Conservation (phyloP, 2,329 filamentous ascomycete species). For the Fusarium sp. region DNA sequence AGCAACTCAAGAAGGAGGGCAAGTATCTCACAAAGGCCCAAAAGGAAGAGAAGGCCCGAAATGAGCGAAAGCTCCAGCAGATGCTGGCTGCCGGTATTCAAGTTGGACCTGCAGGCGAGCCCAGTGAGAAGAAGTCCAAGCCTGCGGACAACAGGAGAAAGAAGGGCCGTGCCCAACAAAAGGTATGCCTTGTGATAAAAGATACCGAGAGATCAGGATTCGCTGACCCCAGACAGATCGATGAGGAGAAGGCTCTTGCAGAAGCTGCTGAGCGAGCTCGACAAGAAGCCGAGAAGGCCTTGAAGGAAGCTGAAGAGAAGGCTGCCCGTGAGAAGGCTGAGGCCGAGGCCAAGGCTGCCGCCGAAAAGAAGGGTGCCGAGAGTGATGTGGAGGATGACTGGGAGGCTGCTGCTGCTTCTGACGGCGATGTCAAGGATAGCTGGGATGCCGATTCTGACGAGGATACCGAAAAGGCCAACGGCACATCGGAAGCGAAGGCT, state of each 20-base stretch:
- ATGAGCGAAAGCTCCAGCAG: conserved; percentile 83
- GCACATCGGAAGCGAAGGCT: conserved; percentile 53
- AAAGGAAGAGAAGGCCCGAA: conserved; percentile 80
- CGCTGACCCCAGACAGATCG: conserved; percentile 56
- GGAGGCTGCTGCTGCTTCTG: conserved; percentile 83
- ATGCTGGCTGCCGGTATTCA: conserved; percentile 83
- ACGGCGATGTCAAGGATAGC: conserved; percentile 87
- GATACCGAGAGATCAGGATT: background rate
- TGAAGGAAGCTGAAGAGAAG: conserved; percentile 69
- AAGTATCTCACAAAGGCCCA: conserved; percentile 89
- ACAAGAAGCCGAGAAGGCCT: conserved; percentile 72
- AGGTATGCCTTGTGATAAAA: conserved; percentile 51
- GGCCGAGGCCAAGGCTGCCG: conserved; percentile 63
- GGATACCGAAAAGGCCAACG: conserved; percentile 64
- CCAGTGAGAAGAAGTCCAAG: conserved; percentile 78
- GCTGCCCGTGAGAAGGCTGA: conserved; percentile 66
- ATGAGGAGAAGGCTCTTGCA: conserved; percentile 80
- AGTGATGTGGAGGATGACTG: conserved; percentile 83
- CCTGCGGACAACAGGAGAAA: conserved; percentile 83
- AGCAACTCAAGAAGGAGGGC: conserved; percentile 87
- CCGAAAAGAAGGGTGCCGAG: conserved; percentile 62
- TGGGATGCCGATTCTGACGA: conserved; percentile 91
- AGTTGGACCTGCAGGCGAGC: conserved; percentile 70
- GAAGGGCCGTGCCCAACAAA: conserved; percentile 66
- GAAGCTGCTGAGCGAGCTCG: conserved; percentile 80